Evolutionary conservation across 2,329 filamentous ascomycete species (phyloP).

Genomic region (Seiridium unicorne): DNA sequence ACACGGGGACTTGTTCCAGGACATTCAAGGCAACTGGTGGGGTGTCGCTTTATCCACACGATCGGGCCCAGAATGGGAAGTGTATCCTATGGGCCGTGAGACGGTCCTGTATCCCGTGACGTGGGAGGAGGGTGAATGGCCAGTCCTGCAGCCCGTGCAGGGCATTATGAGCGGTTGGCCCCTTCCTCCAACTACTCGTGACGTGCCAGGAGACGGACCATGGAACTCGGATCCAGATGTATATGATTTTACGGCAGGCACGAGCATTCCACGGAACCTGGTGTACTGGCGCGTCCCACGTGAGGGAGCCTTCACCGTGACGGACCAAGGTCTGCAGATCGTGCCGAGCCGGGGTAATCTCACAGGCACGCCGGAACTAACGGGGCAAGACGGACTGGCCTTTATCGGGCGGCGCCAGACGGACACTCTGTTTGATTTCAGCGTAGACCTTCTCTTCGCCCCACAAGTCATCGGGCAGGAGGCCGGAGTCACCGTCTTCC

Average conservation of each 20-base stretch:
- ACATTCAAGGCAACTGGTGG: slow-evolving; percentile 43
- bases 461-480: slow-evolving; percentile 18
- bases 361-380: slow-evolving; percentile 14
- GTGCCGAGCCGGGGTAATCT: slow-evolving; percentile 18
- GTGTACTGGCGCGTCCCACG: slow-evolving; percentile 25
- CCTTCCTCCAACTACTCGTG: slow-evolving; percentile 30
- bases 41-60: slow-evolving; percentile 16
- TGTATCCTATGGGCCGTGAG: slow-evolving; percentile 52
- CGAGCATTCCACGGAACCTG: slow-evolving; percentile 20
- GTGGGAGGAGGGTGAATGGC: slow-evolving; percentile 47
- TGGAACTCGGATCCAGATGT: slow-evolving; percentile 10
- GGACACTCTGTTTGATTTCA: slow-evolving; percentile 23
- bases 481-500: slow-evolving; percentile 24
- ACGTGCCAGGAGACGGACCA: slow-evolving; percentile 28
- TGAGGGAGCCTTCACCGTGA: slow-evolving; percentile 13
- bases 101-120: slow-evolving; percentile 35
- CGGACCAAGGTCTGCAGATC: slow-evolving; percentile 17
- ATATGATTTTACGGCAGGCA: slow-evolving; percentile 6
- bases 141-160: slow-evolving; percentile 35
- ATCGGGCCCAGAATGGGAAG: slow-evolving; percentile 31
- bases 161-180: slow-evolving; percentile 39
- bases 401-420: slow-evolving; percentile 26
- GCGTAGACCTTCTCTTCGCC: slow-evolving; percentile 20
- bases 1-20: slow-evolving; percentile 31
- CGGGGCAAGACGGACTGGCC: slow-evolving; percentile 15